Evolutionary conservation across 1,284 basidiomycete genomes (phyloP).

Genomic region (Anthracocystis setariae): DNA sequence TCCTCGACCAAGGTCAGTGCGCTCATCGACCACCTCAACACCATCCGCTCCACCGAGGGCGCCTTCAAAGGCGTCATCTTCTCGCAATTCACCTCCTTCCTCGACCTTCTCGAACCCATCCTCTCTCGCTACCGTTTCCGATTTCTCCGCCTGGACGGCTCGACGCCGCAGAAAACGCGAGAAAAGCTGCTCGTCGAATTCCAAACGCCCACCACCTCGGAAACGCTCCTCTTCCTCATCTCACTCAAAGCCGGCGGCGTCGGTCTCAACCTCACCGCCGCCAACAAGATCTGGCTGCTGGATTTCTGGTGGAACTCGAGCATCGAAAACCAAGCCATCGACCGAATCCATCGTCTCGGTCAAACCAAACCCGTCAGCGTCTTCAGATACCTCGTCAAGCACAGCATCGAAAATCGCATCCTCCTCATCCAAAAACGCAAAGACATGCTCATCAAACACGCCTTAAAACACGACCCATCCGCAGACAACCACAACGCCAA

Average conservation of each 20-base stretch:
- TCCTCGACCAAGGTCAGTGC: conserved; percentile 88
- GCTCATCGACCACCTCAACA: conserved; percentile 76
- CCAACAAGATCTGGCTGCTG: conserved; percentile 64
- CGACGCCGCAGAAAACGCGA: conserved; percentile 87
- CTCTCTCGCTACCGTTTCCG: conserved; percentile 48
- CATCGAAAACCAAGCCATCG: conserved; percentile 79
- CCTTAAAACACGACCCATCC: conserved; percentile 20
- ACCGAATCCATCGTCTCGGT: conserved; percentile 79
- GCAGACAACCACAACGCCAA: conserved; percentile 8
- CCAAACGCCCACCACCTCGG: conserved; percentile 77
- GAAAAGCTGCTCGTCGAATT: conserved; percentile 79
- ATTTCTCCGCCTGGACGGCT: conserved; percentile 78
- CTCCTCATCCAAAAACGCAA: conserved; percentile 89
- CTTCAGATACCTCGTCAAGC: conserved; percentile 89
- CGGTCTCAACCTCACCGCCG: conserved; percentile 71
- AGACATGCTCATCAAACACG: conserved; percentile 80
- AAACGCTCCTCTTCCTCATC: conserved; percentile 81
- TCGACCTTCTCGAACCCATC: conserved; percentile 62
- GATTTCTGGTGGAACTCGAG: conserved; percentile 66
- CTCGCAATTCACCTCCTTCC: conserved; percentile 69
- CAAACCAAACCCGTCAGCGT: conserved; percentile 90
- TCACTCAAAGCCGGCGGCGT: conserved; percentile 95
- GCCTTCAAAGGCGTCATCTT: conserved; percentile 68
- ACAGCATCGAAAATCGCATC: conserved; percentile 81
- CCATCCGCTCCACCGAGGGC: conserved; percentile 70